Evolutionary conservation across 139 green algal genomes (phyloP).

Genomic region (Chlamydomonas urium): DNA sequence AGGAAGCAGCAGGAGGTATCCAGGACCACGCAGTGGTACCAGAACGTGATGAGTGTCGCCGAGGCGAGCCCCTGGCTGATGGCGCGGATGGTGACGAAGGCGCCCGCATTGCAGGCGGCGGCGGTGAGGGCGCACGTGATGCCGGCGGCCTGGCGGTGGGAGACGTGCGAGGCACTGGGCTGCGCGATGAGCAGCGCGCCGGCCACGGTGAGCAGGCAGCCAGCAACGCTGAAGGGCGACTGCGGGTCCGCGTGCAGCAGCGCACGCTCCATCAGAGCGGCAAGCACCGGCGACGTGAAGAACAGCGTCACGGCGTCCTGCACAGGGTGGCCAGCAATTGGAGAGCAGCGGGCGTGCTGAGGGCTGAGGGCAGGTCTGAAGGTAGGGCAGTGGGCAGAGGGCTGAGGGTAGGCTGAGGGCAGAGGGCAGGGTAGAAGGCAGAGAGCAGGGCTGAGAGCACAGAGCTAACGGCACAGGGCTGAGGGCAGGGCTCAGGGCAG

Average conservation of each 20-base stretch:
- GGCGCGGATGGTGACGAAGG: background rate
- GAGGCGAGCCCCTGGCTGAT: background rate
- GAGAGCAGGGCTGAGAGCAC: too few relatives aligned
- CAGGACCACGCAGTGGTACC: background rate
- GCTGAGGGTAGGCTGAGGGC: too few relatives aligned
- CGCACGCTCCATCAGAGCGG: conserved; percentile 21
- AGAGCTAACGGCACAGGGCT: too few relatives aligned
- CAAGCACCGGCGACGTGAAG: conserved; percentile 38
- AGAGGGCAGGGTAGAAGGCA: too few relatives aligned
- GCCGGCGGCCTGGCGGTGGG: background rate
- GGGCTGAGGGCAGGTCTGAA: too few relatives aligned
- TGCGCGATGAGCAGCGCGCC: background rate
- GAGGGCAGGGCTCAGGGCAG: too few relatives aligned
- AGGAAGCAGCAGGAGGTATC: background rate
- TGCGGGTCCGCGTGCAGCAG: background rate
- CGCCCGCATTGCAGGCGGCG: background rate
- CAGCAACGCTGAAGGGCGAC: background rate
- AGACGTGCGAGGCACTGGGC: background rate
- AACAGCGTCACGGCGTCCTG: conserved; percentile 40
- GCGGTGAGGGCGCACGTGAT: background rate
- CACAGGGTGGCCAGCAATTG: background rate
- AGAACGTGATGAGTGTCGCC: background rate
- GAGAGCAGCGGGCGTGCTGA: too few relatives aligned
- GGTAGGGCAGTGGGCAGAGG: too few relatives aligned
- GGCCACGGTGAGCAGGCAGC: background rate